These are phyloP conservation scores for Aspergillus panamensis DNA, from an alignment of 495 filamentous ascomycete genomes.

Conservation along the genomic window DNA sequence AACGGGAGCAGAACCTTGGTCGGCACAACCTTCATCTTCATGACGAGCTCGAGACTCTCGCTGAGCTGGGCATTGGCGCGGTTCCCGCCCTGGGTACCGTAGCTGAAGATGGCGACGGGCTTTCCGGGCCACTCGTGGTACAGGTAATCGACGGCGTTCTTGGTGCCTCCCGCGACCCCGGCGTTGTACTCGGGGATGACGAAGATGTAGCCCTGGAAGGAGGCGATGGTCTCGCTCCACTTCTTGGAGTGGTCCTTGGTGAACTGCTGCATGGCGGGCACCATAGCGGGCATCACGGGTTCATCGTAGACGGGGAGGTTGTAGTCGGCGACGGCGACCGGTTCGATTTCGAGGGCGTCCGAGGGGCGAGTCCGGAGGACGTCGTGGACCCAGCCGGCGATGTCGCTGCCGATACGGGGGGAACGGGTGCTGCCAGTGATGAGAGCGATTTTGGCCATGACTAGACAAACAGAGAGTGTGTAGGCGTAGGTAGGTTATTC, in stretches of 20 bases:
- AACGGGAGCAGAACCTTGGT: neutral
- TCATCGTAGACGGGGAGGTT: slow-evolving; percentile 3
- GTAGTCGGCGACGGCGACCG: neutral
- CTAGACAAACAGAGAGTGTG: too few species aligned
- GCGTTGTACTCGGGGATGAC: neutral
- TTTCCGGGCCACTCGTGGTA: neutral
- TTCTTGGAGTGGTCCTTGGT: neutral
- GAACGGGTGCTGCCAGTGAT: slow-evolving; percentile 3
- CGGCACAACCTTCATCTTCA: neutral
- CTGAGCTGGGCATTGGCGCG: neutral
- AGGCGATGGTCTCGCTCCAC: neutral
- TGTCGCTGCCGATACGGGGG: neutral
- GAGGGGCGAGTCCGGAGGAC: neutral
- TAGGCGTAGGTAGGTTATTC: too few species aligned
- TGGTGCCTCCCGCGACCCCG: neutral
- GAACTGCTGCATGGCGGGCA: neutral
- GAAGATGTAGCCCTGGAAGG: neutral
- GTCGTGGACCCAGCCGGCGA: neutral
- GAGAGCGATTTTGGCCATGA: slow-evolving; percentile 1
- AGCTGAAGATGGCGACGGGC: neutral
- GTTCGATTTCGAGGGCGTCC: neutral
- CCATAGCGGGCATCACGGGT: neutral
- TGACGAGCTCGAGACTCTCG: neutral
- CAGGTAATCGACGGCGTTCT: neutral
- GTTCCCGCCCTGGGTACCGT: neutral